These are phyloP conservation scores for Apiospora rasikravindrae DNA, from an alignment of 2,329 filamentous ascomycete genomes.

Conservation along the genomic window DNA sequence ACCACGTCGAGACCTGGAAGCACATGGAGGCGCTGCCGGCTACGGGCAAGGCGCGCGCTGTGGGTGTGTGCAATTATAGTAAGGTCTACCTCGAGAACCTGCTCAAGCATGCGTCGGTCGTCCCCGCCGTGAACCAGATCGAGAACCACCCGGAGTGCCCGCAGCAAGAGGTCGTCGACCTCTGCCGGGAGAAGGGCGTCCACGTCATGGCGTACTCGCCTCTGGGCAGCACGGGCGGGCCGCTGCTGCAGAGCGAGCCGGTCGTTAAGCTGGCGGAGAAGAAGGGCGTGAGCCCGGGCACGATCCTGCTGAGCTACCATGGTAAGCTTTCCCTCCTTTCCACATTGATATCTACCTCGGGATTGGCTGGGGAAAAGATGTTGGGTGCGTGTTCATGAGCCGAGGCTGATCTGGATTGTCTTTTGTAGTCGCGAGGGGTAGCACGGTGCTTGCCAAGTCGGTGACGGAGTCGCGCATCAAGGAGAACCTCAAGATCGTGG, in stretches of 20 bases:
- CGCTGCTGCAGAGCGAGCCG: constrained; percentile 67
- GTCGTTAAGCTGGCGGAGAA: constrained; percentile 69
- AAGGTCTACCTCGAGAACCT: constrained; percentile 60
- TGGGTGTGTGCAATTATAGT: constrained; percentile 66
- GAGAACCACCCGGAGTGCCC: constrained; percentile 75
- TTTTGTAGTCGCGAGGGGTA: constrained; percentile 63
- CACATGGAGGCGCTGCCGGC: constrained; percentile 71
- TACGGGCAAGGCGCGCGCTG: constrained; percentile 60
- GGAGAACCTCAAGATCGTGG: constrained; percentile 70
- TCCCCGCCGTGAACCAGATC: constrained; percentile 74
- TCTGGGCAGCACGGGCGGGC: constrained; percentile 68
- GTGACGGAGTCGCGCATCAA: constrained; percentile 72
- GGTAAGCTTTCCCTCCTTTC: constrained; percentile 50
- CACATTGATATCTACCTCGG: background rate
- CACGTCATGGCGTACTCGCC: constrained; percentile 75
- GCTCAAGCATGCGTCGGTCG: constrained; percentile 55
- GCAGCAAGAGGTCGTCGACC: constrained; percentile 73
- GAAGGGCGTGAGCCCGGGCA: constrained; percentile 63
- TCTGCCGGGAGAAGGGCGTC: constrained; percentile 71
- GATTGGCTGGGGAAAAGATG: background rate
- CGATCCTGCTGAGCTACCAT: constrained; percentile 74
- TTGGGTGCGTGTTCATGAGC: constrained; percentile 37
- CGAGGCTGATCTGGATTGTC: background rate
- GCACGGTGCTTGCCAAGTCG: constrained; percentile 76
- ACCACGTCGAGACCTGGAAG: constrained; percentile 79